Conservation (phyloP, 805 yeast species). For the Candida silvatica region DNA sequence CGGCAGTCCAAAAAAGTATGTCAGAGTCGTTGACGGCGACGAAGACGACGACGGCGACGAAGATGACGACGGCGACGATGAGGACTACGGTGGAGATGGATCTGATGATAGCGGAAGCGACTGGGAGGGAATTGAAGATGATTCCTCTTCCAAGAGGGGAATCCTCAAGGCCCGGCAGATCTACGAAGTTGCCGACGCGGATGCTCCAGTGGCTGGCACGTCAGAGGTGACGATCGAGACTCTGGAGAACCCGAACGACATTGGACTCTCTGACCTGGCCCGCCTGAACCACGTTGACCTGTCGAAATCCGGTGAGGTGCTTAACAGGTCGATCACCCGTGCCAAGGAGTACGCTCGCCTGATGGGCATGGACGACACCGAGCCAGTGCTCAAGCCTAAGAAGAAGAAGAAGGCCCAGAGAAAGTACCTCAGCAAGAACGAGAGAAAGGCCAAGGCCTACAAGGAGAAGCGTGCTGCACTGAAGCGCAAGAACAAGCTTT, state of each 20-base stretch:
- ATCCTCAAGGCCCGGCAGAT: constrained; percentile 37
- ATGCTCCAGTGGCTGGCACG: constrained; percentile 33
- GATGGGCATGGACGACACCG: constrained; percentile 41
- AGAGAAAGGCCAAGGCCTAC: constrained; percentile 48
- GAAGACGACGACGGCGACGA: constrained; percentile 14
- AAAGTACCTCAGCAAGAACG: constrained; percentile 75
- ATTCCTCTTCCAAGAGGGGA: constrained; percentile 29
- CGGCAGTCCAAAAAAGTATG: constrained; percentile 19
- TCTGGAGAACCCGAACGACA: constrained; percentile 35
- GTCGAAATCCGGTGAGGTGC: constrained; percentile 54
- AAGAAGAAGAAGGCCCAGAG: constrained; percentile 56
- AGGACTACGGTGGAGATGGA: constrained; percentile 23
- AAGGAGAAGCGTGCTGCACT: constrained; percentile 29
- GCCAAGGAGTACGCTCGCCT: constrained; percentile 79
- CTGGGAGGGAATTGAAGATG: constrained; percentile 6
- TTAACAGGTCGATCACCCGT: constrained; percentile 64
- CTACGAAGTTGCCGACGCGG: constrained; percentile 28
- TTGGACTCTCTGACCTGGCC: constrained; percentile 35
- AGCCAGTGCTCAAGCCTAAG: constrained; percentile 23
- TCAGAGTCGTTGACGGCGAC: constrained; percentile 11
- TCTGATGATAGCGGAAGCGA: constrained; percentile 22
- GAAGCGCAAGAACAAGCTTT: too few relatives aligned
- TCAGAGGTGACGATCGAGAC: constrained; percentile 52
- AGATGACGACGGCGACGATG: constrained; percentile 8
- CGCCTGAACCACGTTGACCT: constrained; percentile 66